Evolutionary conservation across 768 basidiomycete genomes (phyloP), one percentile per base, ranked within the genome.

Genomic region (Pleurotus djamor): DNA sequence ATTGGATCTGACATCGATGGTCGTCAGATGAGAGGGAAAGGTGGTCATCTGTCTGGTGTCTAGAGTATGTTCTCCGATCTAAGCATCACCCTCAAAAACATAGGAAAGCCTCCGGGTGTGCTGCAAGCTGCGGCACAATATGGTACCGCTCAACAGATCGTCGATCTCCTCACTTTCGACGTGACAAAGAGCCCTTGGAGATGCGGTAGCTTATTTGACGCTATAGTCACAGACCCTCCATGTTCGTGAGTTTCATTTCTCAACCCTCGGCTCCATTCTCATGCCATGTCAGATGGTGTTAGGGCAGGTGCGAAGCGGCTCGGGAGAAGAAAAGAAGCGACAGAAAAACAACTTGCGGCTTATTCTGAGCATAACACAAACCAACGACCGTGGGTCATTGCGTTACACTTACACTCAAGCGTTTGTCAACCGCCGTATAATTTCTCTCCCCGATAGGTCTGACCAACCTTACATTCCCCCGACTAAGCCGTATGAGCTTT

Each of bases 1-100:
- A 86, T 91, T 58, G 97, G 96, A 14, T 95, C 93, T 14, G 97
- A 98, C 70, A 98, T 99, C 51, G 96, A 98, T 67, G 97, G 97
- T 0, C 82, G 97, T 44, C 96, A 98, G 69, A 96, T 98, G 90
- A 80, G 94, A 60, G 97, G 97, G 14, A 96, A 93, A 82, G 83
- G 94, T 89, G 63, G 56, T 28, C 21, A 28, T 28, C 21, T 28
- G 21, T 28, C 21, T 28, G 21, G 21, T 28, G 21, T 28, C 21
- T 28, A 28, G 14, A 4, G 38, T 32, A 55, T 35, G n/a, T 48
- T 9, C 10, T 12, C 12, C 17, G 9, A 41, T 41, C n/a, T 41
- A n/a, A 33, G 41, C 7, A 28, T 43, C 37, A 33, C 47, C 33
- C 28, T 17, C 44, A 44, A 21, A 52, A 12, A 54, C 49, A 16